These are phyloP conservation scores for Vaccinium myrtillus DNA, from an alignment of 148 eudicot species.

Conservation along the genomic window DNA sequence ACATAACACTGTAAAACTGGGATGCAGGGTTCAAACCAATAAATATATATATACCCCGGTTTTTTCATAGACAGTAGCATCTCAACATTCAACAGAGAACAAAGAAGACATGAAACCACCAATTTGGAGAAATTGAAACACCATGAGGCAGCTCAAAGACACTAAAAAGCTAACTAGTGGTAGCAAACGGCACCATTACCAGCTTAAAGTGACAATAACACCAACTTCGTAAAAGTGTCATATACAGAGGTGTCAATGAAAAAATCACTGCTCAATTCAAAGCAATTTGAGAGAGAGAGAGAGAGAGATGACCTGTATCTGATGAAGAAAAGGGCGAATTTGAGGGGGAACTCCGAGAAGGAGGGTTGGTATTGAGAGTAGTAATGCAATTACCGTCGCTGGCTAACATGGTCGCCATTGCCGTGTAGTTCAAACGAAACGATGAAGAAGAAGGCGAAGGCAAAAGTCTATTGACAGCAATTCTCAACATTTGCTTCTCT, in stretches of 20 bases:
- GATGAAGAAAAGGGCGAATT: background rate
- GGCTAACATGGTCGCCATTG: background rate
- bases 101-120: background rate
- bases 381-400: background rate
- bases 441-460: constrained; percentile 71
- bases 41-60: background rate
- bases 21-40: background rate
- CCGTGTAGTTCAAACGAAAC: background rate
- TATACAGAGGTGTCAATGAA: background rate
- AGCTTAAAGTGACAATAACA: background rate
- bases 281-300: background rate
- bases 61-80: background rate
- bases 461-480: constrained; percentile 74
- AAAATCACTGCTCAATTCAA: background rate
- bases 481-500: background rate
- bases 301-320: constrained; percentile 1
- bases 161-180: no score
- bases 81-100: background rate
- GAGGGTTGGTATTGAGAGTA: constrained; percentile 19
- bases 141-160: background rate
- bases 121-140: background rate
- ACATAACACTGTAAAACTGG: background rate
- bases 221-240: background rate
- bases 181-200: no score
- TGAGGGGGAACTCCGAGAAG: constrained; percentile 1